A percentile compares a stretch with the other conserved stretches of the same genome.
Conservation (phyloP, 1,139 yeast species). For the Nadsonia starkeyi-henricii region DNA sequence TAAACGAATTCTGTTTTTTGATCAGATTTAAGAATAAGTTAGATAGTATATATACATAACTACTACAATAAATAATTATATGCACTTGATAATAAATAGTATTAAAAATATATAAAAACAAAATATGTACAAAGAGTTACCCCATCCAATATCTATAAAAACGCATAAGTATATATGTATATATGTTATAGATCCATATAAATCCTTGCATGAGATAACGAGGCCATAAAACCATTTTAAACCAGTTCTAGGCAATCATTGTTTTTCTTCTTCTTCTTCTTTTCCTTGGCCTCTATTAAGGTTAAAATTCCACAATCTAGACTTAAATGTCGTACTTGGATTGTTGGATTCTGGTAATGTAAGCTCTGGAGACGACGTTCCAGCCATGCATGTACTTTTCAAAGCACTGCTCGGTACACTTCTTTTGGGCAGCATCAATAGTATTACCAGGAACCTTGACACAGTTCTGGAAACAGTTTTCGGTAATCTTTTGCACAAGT, state of each 20-base stretch:
- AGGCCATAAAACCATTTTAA: too few relatives aligned
- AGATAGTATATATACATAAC: too few relatives aligned
- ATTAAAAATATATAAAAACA: not conserved
- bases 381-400: slow-evolving; percentile 85
- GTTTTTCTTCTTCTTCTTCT: too few relatives aligned
- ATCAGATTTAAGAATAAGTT: not conserved
- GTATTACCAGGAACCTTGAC: slow-evolving; percentile 40
- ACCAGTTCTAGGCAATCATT: too few relatives aligned
- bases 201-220: too few relatives aligned
- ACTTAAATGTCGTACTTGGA: slow-evolving; percentile 14
- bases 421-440: slow-evolving; percentile 30
- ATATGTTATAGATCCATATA: too few relatives aligned
- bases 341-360: slow-evolving; percentile 59
- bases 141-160: too few relatives aligned
- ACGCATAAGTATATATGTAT: too few relatives aligned
- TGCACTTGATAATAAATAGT: not conserved
- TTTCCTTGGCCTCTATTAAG: too few relatives aligned
- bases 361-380: slow-evolving; percentile 69
- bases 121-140: not conserved
- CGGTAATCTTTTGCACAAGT: slow-evolving; percentile 73
- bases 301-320: too few relatives aligned
- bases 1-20: not conserved
- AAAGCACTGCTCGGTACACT: slow-evolving; percentile 63
- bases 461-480: slow-evolving; percentile 76
- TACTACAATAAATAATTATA: too few relatives aligned